Conservation (phyloP, 139 green algal species). For the Chlorokybus atmophyticus region DNA sequence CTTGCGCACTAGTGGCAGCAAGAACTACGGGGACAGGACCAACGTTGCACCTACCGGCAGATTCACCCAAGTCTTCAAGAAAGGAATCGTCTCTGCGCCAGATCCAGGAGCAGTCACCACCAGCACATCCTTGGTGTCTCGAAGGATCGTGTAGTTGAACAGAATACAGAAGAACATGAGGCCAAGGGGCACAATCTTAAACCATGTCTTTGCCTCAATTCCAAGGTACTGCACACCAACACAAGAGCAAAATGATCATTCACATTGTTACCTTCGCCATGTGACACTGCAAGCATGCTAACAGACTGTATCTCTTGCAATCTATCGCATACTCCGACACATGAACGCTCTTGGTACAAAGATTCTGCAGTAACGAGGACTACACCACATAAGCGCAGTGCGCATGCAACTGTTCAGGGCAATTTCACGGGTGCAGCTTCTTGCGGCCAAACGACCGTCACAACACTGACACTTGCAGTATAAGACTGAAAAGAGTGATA, state of each 20-base stretch:
- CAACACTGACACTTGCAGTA: too few species aligned
- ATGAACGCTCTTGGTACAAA: background rate
- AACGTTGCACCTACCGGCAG: too few species aligned
- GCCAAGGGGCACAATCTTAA: constrained; percentile 8
- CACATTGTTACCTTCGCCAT: background rate
- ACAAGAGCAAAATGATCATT: background rate
- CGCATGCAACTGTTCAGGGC: too few species aligned
- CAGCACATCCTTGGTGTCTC: constrained; percentile 35
- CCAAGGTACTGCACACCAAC: background rate
- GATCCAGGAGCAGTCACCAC: constrained; percentile 86
- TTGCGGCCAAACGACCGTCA: too few species aligned
- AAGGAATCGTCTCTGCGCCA: constrained; percentile 85
- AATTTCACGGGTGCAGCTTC: too few species aligned
- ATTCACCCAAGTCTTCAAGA: constrained; percentile 94
- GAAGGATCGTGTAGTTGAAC: constrained; percentile 21
- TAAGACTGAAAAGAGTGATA: too few species aligned
- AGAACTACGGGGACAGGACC: too few species aligned
- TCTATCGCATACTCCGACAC: background rate
- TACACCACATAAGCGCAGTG: too few species aligned
- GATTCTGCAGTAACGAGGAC: too few species aligned
- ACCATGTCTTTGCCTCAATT: background rate
- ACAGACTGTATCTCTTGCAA: background rate
- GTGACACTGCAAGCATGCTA: too few species aligned
- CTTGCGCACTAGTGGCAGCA: too few species aligned
- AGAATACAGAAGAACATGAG: constrained; percentile 24